Percentiles rank a stretch among this genome's conserved stretches.
Conservation (phyloP, 116 monocot genomes). For the Phalaenopsis hybrid region DNA sequence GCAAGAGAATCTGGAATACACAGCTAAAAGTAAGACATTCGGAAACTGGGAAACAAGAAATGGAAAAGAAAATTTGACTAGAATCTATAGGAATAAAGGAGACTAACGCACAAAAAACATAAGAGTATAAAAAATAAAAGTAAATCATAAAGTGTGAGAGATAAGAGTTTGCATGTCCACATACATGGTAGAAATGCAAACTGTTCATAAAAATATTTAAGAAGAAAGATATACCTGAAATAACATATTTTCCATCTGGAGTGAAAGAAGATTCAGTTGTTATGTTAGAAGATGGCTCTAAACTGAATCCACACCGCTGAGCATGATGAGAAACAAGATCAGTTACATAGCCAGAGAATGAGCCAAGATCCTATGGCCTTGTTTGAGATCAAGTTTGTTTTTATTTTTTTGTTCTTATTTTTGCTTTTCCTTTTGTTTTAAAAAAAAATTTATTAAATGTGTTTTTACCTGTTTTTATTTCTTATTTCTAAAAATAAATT, state of each 20-base stretch:
- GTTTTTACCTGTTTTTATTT: too few species aligned
- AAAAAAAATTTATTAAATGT: too few species aligned
- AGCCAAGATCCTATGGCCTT: background rate
- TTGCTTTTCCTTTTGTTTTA: too few species aligned
- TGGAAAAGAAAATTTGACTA: background rate
- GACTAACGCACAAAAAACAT: background rate
- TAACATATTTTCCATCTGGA: conserved; percentile 82
- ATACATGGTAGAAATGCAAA: background rate
- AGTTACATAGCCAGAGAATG: background rate
- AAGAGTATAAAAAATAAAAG: background rate
- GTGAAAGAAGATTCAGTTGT: conserved; percentile 82
- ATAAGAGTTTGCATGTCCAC: background rate
- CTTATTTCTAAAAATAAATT: too few species aligned
- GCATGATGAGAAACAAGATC: conserved; percentile 3
- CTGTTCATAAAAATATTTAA: background rate
- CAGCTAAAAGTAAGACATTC: background rate
- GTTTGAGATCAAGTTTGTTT: too few species aligned
- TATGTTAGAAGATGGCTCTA: conserved; percentile 61
- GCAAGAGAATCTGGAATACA: background rate
- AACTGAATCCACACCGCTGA: conserved; percentile 81
- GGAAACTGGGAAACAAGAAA: background rate
- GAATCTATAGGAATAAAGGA: background rate
- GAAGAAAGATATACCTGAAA: conserved; percentile 47
- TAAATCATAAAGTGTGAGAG: background rate
- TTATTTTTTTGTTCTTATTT: too few species aligned